Conservation (phyloP, 106 monocot species). For the Dactylorhiza incarnata region DNA sequence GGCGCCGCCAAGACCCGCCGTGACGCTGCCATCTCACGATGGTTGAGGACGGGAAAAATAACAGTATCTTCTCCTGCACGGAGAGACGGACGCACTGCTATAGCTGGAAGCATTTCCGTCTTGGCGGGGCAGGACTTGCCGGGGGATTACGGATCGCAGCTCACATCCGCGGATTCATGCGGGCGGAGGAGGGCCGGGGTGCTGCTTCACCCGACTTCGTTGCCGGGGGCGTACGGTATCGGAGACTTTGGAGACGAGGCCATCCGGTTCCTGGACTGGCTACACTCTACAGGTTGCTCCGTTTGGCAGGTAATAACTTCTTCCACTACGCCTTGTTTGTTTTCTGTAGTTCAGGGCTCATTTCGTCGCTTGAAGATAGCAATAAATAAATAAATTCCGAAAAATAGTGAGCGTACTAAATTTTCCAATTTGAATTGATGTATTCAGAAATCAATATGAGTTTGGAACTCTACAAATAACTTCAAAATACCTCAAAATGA, state of each 20-base stretch:
- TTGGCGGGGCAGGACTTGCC: conserved; percentile 60
- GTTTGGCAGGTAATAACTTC: conserved; percentile 66
- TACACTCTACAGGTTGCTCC: conserved; percentile 61
- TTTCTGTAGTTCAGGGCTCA: no score
- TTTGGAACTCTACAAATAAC: no score
- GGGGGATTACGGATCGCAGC: conserved; percentile 47
- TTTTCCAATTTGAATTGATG: neutral
- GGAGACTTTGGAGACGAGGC: conserved; percentile 86
- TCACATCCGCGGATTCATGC: conserved; percentile 39
- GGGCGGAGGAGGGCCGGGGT: conserved; percentile 61
- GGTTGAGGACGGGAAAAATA: neutral
- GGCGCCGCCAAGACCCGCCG: neutral
- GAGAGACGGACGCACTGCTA: neutral
- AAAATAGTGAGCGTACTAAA: no score
- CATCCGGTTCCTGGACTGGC: conserved; percentile 77
- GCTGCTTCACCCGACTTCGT: conserved; percentile 77
- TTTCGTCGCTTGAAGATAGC: no score
- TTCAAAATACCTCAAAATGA: no score
- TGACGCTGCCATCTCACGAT: neutral
- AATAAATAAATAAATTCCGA: no score
- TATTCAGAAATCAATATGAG: no score
- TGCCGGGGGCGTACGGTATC: conserved; percentile 69
- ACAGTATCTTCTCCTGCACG: neutral
- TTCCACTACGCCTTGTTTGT: no score
- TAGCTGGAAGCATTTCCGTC: neutral